Percentiles rank a stretch among this genome's conserved stretches.
These are phyloP conservation scores for Tolypocladium cylindrosporum DNA, from an alignment of 2,329 filamentous ascomycete genomes.

Conservation along the genomic window DNA sequence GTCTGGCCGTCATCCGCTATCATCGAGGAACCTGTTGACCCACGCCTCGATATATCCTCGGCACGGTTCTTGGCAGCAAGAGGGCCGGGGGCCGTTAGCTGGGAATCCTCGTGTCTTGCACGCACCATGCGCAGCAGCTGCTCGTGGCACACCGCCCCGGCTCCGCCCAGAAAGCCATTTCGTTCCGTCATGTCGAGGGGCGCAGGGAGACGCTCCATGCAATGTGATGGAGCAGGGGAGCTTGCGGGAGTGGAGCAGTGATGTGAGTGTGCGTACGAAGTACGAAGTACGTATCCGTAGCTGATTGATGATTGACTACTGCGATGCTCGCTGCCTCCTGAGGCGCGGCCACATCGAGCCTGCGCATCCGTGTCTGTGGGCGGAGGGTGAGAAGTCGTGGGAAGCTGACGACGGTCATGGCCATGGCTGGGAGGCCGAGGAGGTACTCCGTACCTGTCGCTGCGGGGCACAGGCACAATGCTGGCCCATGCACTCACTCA, in stretches of 20 bases:
- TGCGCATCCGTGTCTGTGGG: background rate
- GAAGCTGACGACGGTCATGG: too few relatives aligned
- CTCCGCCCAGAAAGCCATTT: background rate
- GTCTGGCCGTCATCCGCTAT: background rate
- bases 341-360: background rate
- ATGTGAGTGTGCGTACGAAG: background rate
- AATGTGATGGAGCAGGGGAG: background rate
- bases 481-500: background rate
- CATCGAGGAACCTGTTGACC: background rate
- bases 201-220: background rate
- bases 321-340: background rate
- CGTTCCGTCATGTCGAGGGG: background rate
- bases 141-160: background rate
- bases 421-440: too few relatives aligned
- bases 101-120: background rate
- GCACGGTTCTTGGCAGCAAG: background rate
- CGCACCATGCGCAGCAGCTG: background rate
- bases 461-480: background rate
- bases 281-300: background rate
- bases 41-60: background rate
- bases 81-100: background rate
- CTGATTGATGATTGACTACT: background rate
- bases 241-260: background rate
- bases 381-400: too few relatives aligned
- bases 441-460: background rate